Percentiles rank a stretch among this genome's conserved stretches.
phyloP scores from a whole-genome alignment of 2,329 filamentous ascomycete species.

The Neocatenulostroma microsporum region DNA sequence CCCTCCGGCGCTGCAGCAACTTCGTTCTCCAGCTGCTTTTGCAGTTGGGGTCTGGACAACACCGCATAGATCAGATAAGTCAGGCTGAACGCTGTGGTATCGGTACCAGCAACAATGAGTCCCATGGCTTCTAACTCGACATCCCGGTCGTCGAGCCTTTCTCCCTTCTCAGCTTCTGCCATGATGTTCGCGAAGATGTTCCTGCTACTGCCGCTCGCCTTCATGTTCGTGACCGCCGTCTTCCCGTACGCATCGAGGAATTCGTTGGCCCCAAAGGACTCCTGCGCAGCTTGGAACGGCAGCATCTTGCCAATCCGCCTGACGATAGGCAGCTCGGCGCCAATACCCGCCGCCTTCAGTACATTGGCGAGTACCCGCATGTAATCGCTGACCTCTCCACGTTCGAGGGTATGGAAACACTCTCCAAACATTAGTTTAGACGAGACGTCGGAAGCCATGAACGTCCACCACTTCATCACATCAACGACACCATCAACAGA shows the following conservation, averaged over 20 bases:
- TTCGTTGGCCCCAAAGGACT: conserved; percentile 17
- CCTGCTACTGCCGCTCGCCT: conserved; percentile 9
- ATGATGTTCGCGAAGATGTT: conserved; percentile 24
- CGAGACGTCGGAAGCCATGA: conserved; percentile 35
- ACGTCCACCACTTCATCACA: conserved; percentile 35
- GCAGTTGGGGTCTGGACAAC: conserved; percentile 14
- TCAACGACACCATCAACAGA: conserved; percentile 29
- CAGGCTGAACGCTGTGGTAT: conserved; percentile 26
- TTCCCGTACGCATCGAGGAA: conserved; percentile 18
- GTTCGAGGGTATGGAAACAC: conserved; percentile 32
- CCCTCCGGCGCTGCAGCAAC: conserved; percentile 13
- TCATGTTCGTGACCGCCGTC: conserved; percentile 21
- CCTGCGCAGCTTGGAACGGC: conserved; percentile 15
- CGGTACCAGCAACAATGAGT: conserved; percentile 27
- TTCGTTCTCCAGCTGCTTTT: conserved; percentile 19
- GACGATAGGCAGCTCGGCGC: conserved; percentile 27
- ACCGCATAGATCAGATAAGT: conserved; percentile 27
- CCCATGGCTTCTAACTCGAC: conserved; percentile 22
- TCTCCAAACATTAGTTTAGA: conserved; percentile 35
- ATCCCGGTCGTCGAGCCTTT: conserved; percentile 20
- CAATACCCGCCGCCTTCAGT: conserved; percentile 25
- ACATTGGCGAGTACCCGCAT: conserved; percentile 25
- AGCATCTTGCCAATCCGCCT: conserved; percentile 17
- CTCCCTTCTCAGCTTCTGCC: conserved; percentile 21
- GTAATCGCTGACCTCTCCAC: conserved; percentile 26